Evolutionary conservation across 1,284 basidiomycete species (phyloP).

Genomic region (Pisolithus thermaeus): DNA sequence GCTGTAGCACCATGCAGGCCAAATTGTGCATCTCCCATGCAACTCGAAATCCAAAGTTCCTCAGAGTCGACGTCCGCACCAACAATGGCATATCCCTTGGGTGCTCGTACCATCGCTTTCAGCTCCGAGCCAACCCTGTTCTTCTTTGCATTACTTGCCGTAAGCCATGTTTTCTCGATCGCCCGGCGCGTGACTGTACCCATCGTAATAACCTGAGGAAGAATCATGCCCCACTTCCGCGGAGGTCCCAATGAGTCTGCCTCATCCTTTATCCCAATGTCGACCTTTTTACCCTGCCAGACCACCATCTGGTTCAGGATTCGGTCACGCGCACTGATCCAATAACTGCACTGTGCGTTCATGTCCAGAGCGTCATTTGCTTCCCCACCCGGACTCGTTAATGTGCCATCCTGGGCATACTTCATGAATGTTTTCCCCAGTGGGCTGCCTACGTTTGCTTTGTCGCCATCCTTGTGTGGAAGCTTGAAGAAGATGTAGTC

Average conservation of each 20-base stretch:
- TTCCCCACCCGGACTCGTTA: conserved; percentile 73
- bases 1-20: conserved; percentile 96
- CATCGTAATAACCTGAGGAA: conserved; percentile 98
- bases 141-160: conserved; percentile 96
- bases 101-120: conserved; percentile 95
- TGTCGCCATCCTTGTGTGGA: conserved; percentile 94
- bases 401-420: conserved; percentile 79
- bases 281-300: conserved; percentile 56
- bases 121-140: conserved; percentile 97
- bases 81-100: conserved; percentile 90
- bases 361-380: conserved; percentile 86
- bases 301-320: conserved; percentile 93
- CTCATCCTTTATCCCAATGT: conserved; percentile 41
- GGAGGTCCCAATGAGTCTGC: conserved; percentile 21
- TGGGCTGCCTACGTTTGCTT: conserved; percentile 90
- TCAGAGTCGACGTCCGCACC: conserved; percentile 99
- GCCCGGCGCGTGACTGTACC: conserved; percentile 96
- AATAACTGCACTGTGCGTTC: conserved; percentile 96
- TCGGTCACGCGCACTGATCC: conserved; percentile 92
- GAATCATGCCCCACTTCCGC: conserved; percentile 81
- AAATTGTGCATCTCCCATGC: conserved; percentile 98
- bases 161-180: conserved; percentile 98
- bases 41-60: conserved; percentile 98
- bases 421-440: conserved; percentile 88
- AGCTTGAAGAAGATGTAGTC: conserved; percentile 81